These are phyloP conservation scores for Glycine latifolia DNA, from an alignment of 306 rosid genomes.

Conservation along the genomic window DNA sequence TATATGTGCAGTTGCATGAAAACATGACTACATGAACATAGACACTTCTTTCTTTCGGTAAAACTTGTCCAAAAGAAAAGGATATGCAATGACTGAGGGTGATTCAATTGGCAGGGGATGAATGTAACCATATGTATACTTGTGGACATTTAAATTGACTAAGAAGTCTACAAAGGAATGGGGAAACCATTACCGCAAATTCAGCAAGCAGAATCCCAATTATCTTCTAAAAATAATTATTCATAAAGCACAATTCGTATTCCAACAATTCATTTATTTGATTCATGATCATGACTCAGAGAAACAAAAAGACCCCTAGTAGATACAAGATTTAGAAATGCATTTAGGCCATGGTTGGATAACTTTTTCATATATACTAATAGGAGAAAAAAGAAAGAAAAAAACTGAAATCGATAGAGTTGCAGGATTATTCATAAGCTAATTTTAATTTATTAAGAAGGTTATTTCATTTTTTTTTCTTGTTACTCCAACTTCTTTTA, in stretches of 20 bases:
- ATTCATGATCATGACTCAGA: not conserved
- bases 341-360: not conserved
- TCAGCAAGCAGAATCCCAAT: conserved; percentile 2
- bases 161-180: not conserved
- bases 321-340: not conserved
- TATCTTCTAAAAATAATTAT: not conserved
- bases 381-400: no score
- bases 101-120: not conserved
- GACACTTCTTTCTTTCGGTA: not conserved
- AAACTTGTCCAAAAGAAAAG: conserved; percentile 1
- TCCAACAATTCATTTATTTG: not conserved
- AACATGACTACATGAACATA: not conserved
- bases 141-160: not conserved
- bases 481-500: no score
- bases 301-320: not conserved
- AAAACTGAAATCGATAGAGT: no score
- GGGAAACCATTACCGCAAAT: conserved; percentile 16
- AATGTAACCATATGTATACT: not conserved
- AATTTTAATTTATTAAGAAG: no score
- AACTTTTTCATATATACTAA: no score
- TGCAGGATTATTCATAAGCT: no score
- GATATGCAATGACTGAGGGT: conserved; percentile 4
- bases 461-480: no score
- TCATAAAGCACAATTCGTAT: conserved; percentile 11
- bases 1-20: not conserved